phyloP scores from a whole-genome alignment of 495 filamentous ascomycete genomes.

The Xylaria longipes region DNA sequence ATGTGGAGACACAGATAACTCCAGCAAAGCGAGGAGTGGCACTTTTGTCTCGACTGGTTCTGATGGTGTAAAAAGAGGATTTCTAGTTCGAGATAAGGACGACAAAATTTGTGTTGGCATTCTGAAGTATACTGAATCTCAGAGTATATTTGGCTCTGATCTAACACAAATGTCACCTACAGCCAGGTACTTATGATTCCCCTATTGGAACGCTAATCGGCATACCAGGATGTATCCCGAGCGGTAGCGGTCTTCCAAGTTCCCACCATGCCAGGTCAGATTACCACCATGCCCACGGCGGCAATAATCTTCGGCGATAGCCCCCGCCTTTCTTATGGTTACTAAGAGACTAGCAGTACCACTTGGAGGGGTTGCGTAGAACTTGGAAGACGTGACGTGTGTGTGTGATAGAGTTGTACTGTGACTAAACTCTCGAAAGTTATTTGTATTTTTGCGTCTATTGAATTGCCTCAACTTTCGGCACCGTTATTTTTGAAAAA shows the following conservation, averaged over 20 bases:
- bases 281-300: not conserved
- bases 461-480: not conserved
- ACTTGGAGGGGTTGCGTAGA: not conserved
- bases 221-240: not conserved
- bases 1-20: not conserved
- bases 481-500: too few relatives aligned
- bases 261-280: not conserved
- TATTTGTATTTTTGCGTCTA: not conserved
- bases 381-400: not conserved
- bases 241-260: not conserved
- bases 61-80: not conserved
- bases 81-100: not conserved
- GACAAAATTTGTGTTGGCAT: not conserved
- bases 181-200: not conserved
- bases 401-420: not conserved
- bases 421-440: not conserved
- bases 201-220: not conserved
- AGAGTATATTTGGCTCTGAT: not conserved
- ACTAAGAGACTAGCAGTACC: not conserved
- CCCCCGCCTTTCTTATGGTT: not conserved
- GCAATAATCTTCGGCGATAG: not conserved
- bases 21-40: not conserved
- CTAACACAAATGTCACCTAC: not conserved
- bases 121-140: not conserved
- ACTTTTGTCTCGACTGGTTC: not conserved